Percentiles rank a stretch among this genome's conserved stretches.
These are phyloP conservation scores for Pleurotus citrinopileatus DNA, from an alignment of 768 basidiomycete species.

Conservation along the genomic window DNA sequence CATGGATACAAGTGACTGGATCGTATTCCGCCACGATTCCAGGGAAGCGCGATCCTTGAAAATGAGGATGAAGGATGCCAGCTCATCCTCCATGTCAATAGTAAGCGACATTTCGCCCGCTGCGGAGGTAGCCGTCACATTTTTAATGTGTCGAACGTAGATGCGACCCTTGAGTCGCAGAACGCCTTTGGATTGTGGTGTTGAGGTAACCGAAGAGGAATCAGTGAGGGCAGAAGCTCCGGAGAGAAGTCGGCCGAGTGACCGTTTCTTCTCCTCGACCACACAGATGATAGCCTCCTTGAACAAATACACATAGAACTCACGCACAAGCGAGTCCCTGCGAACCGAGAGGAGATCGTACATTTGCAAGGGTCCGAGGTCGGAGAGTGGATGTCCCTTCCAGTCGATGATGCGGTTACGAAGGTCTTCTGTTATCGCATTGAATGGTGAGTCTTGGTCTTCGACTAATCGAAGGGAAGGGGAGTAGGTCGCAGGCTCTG, in stretches of 20 bases:
- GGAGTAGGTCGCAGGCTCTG: slow-evolving; percentile 25
- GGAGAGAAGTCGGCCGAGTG: slow-evolving; percentile 71
- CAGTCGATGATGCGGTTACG: slow-evolving; percentile 90
- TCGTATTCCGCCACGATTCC: slow-evolving; percentile 85
- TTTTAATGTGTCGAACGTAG: slow-evolving; percentile 91
- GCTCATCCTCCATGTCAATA: slow-evolving; percentile 96
- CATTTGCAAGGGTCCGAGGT: slow-evolving; percentile 86
- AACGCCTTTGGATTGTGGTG: slow-evolving; percentile 55
- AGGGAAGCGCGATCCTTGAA: slow-evolving; percentile 90
- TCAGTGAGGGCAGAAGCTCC: slow-evolving; percentile 57
- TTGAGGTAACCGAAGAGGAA: slow-evolving; percentile 33
- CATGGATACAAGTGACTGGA: slow-evolving; percentile 72
- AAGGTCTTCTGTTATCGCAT: slow-evolving; percentile 83
- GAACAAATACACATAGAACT: slow-evolving; percentile 97
- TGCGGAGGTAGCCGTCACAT: slow-evolving; percentile 76
- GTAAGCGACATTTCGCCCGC: slow-evolving; percentile 89
- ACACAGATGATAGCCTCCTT: slow-evolving; percentile 98
- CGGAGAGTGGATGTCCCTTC: slow-evolving; percentile 91
- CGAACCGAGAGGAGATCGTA: slow-evolving; percentile 90
- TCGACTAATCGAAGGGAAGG: slow-evolving; percentile 26
- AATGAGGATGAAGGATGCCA: slow-evolving; percentile 94
- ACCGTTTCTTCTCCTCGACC: slow-evolving; percentile 91
- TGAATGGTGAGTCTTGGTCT: slow-evolving; percentile 77
- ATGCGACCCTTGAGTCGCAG: slow-evolving; percentile 93
- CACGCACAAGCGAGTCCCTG: slow-evolving; percentile 84